Conservation (phyloP, 176 grass and related monocot species). For the Aegilops sharonensis region DNA sequence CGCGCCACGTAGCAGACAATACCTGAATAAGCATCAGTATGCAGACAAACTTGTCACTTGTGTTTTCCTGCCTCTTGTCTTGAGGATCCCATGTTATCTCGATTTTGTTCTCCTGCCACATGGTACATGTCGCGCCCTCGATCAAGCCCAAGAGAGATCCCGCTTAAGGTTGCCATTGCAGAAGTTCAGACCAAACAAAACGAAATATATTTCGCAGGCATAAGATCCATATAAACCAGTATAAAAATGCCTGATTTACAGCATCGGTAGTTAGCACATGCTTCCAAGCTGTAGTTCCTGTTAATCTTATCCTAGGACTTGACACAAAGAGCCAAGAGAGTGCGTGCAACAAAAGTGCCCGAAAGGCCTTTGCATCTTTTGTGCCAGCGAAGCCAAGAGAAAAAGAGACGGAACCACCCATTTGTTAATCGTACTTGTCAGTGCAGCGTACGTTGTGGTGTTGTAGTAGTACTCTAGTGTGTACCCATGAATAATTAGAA, state of each 20-base stretch:
- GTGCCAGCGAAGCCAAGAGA: conserved; percentile 20
- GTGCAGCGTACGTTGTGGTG: background rate
- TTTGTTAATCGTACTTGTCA: background rate
- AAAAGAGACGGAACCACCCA: background rate
- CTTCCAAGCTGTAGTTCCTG: conserved; percentile 10
- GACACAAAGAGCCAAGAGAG: conserved; percentile 24
- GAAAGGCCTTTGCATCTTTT: background rate
- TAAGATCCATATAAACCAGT: background rate
- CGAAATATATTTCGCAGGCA: background rate
- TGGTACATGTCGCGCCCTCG: background rate
- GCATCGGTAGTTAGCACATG: background rate
- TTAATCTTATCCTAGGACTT: conserved; percentile 29
- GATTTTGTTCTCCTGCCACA: background rate
- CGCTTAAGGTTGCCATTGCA: background rate
- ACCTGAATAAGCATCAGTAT: background rate
- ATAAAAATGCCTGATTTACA: background rate
- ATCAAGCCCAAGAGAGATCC: background rate
- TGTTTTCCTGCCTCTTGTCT: background rate
- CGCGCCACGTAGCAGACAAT: conserved; percentile 26
- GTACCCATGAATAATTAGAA: conserved; percentile 10
- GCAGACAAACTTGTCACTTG: background rate
- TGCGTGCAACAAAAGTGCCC: conserved; percentile 25
- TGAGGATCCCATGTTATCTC: background rate
- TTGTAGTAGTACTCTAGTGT: background rate
- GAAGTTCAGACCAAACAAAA: too few species aligned